A percentile compares a stretch with the other conserved stretches of the same genome.
phyloP scores from a whole-genome alignment of 129 eudicot genomes.

The Flaveria sonorensis region DNA sequence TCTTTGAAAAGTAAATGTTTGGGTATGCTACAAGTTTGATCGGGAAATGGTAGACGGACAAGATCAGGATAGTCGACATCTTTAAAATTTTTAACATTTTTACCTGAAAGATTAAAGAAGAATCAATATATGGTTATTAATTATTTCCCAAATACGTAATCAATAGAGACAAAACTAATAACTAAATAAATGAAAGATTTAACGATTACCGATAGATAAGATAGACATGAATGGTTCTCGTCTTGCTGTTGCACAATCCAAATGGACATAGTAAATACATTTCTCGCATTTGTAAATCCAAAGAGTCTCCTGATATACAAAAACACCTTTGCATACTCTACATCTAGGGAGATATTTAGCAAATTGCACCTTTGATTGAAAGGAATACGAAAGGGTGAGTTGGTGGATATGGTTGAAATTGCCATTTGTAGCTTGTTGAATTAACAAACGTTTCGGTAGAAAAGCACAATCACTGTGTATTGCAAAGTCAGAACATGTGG shows the following conservation, averaged over 20 bases:
- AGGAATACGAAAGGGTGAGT: conserved; percentile 30
- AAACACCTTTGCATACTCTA: background rate
- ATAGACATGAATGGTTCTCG: background rate
- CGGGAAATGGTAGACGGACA: background rate
- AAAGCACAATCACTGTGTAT: conserved; percentile 21
- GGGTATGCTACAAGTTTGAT: background rate
- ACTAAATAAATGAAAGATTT: no score
- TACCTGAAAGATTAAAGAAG: background rate
- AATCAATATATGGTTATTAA: no score
- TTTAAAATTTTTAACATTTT: background rate
- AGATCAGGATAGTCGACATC: conserved; percentile 14
- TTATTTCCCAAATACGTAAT: no score
- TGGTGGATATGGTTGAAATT: conserved; percentile 17
- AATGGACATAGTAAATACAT: conserved; percentile 13
- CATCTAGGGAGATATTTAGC: background rate
- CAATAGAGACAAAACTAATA: background rate
- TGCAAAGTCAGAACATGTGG: background rate
- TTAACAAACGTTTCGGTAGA: background rate
- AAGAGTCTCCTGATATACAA: no score
- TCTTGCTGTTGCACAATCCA: conserved; percentile 27
- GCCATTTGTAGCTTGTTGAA: background rate
- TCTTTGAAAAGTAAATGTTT: background rate
- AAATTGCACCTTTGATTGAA: background rate
- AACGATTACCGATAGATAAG: conserved; percentile 1
- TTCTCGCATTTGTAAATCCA: conserved; percentile 34